Conservation (phyloP, 2,329 filamentous ascomycete species). For the Fusarium pilosicola region DNA sequence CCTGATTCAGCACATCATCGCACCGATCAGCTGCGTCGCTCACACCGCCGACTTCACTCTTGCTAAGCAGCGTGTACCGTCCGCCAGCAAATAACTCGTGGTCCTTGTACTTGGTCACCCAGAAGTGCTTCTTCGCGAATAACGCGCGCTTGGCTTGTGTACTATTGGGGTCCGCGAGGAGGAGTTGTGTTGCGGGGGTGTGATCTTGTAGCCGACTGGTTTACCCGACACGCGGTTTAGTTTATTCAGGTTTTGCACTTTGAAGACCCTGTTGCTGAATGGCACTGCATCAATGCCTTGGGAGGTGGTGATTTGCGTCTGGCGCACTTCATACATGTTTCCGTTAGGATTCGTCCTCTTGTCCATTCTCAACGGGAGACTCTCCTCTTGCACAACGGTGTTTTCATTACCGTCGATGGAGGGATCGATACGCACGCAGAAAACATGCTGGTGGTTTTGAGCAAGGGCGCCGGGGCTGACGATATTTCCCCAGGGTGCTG, state of each 20-base stretch:
- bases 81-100: slow-evolving; percentile 58
- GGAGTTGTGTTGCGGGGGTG: slow-evolving; percentile 52
- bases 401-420: slow-evolving; percentile 70
- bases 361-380: slow-evolving; percentile 56
- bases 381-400: slow-evolving; percentile 58
- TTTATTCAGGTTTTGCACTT: slow-evolving; percentile 57
- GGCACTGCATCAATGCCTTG: slow-evolving; percentile 61
- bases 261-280: slow-evolving; percentile 59
- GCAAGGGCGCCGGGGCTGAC: slow-evolving; percentile 73
- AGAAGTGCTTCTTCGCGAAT: slow-evolving; percentile 57
- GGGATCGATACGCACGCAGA: slow-evolving; percentile 72
- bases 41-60: slow-evolving; percentile 6
- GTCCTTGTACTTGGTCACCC: slow-evolving; percentile 59
- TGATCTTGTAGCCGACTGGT: slow-evolving; percentile 60
- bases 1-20: slow-evolving; percentile 16
- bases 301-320: slow-evolving; percentile 57
- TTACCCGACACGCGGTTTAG: slow-evolving; percentile 57
- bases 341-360: slow-evolving; percentile 60
- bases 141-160: slow-evolving; percentile 53
- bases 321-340: slow-evolving; percentile 54
- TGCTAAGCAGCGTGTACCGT: slow-evolving; percentile 48
- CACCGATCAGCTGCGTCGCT: slow-evolving; percentile 6
- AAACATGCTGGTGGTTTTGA: slow-evolving; percentile 77
- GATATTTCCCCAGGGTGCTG: slow-evolving; percentile 66
- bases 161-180: slow-evolving; percentile 54